phyloP scores from a whole-genome alignment of 768 basidiomycete genomes.

The Multifurca ochricompacta region DNA sequence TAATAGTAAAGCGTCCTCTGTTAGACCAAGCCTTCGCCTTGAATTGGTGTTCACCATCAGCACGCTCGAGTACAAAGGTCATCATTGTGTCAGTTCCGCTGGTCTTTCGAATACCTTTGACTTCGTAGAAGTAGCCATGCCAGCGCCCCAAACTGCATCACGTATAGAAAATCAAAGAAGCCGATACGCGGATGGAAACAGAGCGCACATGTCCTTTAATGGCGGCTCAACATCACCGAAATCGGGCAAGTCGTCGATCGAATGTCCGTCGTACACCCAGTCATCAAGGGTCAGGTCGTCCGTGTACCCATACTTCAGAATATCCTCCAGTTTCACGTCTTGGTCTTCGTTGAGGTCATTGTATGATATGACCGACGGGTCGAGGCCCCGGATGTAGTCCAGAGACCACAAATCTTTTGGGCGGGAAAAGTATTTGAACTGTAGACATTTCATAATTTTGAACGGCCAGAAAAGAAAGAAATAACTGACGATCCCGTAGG shows the following conservation, averaged over 20 bases:
- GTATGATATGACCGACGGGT: neutral
- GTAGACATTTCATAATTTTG: neutral
- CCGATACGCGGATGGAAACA: neutral
- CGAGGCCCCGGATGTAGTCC: neutral
- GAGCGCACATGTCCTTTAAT: constrained; percentile 7
- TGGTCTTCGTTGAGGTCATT: constrained; percentile 6
- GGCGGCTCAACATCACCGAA: neutral
- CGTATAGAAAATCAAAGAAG: neutral
- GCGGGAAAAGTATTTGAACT: constrained; percentile 8
- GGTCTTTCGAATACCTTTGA: neutral
- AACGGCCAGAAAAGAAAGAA: neutral
- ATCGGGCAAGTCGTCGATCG: constrained; percentile 1
- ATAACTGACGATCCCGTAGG: constrained; percentile 19
- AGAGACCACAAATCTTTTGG: neutral
- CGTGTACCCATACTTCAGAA: neutral
- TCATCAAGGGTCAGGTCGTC: constrained; percentile 2
- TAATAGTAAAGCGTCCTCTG: constrained; percentile 16
- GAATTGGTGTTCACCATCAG: constrained; percentile 3
- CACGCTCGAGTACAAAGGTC: constrained; percentile 7
- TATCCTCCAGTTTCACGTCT: neutral
- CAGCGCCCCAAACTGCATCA: constrained; percentile 11
- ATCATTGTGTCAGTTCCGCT: neutral
- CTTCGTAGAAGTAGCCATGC: constrained; percentile 13
- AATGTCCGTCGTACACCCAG: constrained; percentile 13
- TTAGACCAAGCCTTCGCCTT: constrained; percentile 10